Evolutionary conservation across 148 eudicot genomes (phyloP).

Genomic region (Polygonum aviculare): DNA sequence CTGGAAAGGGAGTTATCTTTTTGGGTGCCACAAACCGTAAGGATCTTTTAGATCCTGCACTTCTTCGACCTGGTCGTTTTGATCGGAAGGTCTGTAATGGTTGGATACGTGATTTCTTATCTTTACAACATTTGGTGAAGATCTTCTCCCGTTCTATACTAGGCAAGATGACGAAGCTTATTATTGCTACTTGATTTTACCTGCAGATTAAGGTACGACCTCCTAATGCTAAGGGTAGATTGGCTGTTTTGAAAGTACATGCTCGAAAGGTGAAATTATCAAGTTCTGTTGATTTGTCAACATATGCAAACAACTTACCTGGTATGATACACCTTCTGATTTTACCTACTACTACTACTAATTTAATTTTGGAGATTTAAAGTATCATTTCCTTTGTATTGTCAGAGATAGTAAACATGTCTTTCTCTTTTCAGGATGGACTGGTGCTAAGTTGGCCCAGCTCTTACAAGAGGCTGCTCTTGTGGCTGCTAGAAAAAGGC

Average conservation of each 20-base stretch:
- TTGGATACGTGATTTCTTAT: not conserved
- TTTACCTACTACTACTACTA: not conserved
- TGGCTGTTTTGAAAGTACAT: conserved; percentile 79
- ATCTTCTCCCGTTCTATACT: not conserved
- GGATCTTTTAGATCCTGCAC: conserved; percentile 95
- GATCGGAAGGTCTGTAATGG: conserved; percentile 72
- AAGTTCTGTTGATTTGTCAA: conserved; percentile 69
- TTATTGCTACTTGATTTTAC: conserved; percentile 2
- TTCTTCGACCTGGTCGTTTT: conserved; percentile 97
- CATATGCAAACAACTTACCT: conserved; percentile 76
- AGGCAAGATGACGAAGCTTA: conserved; percentile 1
- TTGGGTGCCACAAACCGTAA: conserved; percentile 89
- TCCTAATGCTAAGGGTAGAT: conserved; percentile 90
- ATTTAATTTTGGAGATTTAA: not conserved
- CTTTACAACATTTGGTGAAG: not conserved
- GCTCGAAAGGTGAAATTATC: conserved; percentile 73
- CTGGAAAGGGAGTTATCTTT: conserved; percentile 95
- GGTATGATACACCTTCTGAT: conserved; percentile 34
- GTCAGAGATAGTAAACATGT: not conserved
- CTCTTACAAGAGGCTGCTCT: conserved; percentile 94
- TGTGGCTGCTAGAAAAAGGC: conserved; percentile 85
- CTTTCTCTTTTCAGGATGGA: conserved; percentile 57
- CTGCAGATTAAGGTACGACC: conserved; percentile 67
- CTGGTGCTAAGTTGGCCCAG: conserved; percentile 89
- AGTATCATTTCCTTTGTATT: not conserved